Conservation (phyloP, 352 stramenopile species). For the Plasmopara halstedii region DNA sequence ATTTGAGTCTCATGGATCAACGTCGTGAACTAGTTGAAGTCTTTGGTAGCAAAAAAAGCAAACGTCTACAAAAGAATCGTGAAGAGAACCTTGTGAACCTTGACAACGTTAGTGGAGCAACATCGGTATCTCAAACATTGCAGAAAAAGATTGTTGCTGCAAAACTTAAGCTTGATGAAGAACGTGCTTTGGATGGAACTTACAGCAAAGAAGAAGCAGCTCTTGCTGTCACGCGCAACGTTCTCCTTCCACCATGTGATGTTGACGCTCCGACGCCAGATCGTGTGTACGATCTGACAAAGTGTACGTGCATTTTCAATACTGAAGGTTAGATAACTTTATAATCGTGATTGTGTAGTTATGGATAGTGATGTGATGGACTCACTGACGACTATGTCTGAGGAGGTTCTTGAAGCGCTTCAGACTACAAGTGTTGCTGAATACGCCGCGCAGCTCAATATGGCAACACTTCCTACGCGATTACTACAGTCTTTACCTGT, state of each 20-base stretch:
- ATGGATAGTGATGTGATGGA: conserved; percentile 62
- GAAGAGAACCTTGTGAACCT: conserved; percentile 80
- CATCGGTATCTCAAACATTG: conserved; percentile 58
- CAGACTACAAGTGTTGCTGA: conserved; percentile 47
- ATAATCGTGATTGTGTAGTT: no score
- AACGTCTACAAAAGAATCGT: conserved; percentile 72
- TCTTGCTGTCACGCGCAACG: conserved; percentile 47
- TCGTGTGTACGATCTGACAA: conserved; percentile 68
- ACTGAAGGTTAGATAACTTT: no score
- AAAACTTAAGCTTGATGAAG: conserved; percentile 37
- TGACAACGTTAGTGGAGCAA: conserved; percentile 63
- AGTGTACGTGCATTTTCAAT: conserved; percentile 36
- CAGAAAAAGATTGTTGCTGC: conserved; percentile 69
- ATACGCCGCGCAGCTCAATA: conserved; percentile 34
- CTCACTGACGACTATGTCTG: conserved; percentile 63
- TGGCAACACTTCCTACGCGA: conserved; percentile 47
- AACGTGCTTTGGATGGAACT: conserved; percentile 39
- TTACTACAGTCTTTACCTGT: conserved; percentile 60
- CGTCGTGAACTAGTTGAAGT: conserved; percentile 66
- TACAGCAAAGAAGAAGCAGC: conserved; percentile 51
- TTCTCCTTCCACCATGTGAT: conserved; percentile 62
- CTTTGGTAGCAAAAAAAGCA: conserved; percentile 81
- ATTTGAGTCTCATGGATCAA: conserved; percentile 62
- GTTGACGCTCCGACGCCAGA: conserved; percentile 68
- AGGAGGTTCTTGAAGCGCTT: conserved; percentile 61